Evolutionary conservation across 129 eudicot species (phyloP), one percentile per base, ranked within the genome.

Genomic region (Solidago caesia): DNA sequence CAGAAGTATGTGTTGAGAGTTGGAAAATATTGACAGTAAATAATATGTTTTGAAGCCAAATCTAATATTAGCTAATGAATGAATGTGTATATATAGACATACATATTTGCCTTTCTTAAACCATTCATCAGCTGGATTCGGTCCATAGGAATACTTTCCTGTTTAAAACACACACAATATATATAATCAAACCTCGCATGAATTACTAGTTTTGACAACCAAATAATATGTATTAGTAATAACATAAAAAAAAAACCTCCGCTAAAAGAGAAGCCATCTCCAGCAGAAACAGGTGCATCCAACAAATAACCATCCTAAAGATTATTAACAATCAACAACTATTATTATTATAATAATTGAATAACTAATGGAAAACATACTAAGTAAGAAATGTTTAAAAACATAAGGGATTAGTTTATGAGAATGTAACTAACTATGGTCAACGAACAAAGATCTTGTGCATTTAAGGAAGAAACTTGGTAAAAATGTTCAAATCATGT

Each of bases 201-300:
- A 21, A 33, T 11, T 9, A 81, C 33, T 33, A 7, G 61, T 33
- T 44, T 16, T 45, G 46, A 67, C 27, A 59, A 59, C 25, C 27
- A 71, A 61, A 44, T 33, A 55, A 68, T 60, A 21, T 21, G 21
- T 21, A 21, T 0, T 21, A 21, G 21, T 21, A 21, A 21, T 21
- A n/a, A n/a, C n/a, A n/a, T n/a, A 21, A 21, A 21, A 21, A 39
- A 51, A 52, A 42, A 51, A 93, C 98, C 98, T 88, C 98, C 98
- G 25, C 96, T 94, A 78, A 94, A 94, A 29, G 98, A 94, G 80
- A 94, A 94, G 45, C 98, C 98, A 77, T 94, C 98, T 72, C 98
- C 98, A 79, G 71, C 82, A 12, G 92, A 87, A 81, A 75, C 96
- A 71, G 96, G 96, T 42, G 98, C 98, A 70, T 94, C 91, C 79